Evolutionary conservation across 371 early-diverging fungal genomes (phyloP).

Genomic region (Capniomyces stellatus): DNA sequence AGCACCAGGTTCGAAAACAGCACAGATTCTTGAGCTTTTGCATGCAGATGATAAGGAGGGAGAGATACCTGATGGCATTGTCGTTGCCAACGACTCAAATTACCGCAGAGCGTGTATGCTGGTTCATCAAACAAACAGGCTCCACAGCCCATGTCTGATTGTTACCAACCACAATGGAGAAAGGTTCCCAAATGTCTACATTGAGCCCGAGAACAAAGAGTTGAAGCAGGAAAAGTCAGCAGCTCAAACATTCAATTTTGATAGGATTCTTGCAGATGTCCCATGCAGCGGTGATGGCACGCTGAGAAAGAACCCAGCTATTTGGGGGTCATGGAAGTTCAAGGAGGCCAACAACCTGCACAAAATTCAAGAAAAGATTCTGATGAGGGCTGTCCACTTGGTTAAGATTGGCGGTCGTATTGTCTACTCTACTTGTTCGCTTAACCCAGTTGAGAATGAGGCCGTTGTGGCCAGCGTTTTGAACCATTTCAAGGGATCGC

Average conservation of each 20-base stretch:
- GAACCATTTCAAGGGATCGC: constrained; percentile 37
- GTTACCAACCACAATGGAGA: constrained; percentile 95
- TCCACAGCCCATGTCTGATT: constrained; percentile 76
- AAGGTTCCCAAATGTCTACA: constrained; percentile 65
- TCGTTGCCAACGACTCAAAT: constrained; percentile 97
- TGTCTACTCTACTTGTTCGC: constrained; percentile 98
- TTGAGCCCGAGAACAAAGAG: constrained; percentile 5
- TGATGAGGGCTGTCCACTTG: constrained; percentile 74
- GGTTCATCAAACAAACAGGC: constrained; percentile 85
- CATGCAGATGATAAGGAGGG: constrained; percentile 33
- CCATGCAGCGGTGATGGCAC: constrained; percentile 99
- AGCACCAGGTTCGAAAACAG: constrained; percentile 81
- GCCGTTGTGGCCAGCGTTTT: constrained; percentile 82
- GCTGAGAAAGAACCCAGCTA: constrained; percentile 83
- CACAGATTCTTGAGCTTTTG: constrained; percentile 82
- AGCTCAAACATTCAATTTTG: constrained; percentile 38
- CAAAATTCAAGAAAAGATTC: constrained; percentile 71
- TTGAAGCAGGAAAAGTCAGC: background rate
- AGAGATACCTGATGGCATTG: constrained; percentile 45
- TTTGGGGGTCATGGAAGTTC: constrained; percentile 78
- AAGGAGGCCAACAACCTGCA: constrained; percentile 64
- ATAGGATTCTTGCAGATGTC: constrained; percentile 95
- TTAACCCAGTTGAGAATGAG: constrained; percentile 96
- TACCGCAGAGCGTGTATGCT: constrained; percentile 82
- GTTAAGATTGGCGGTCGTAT: constrained; percentile 83